Percentiles rank a stretch among this genome's conserved stretches.
These are phyloP conservation scores for Hibiscus syriacus DNA, from an alignment of 345 rosid species.

Conservation along the genomic window DNA sequence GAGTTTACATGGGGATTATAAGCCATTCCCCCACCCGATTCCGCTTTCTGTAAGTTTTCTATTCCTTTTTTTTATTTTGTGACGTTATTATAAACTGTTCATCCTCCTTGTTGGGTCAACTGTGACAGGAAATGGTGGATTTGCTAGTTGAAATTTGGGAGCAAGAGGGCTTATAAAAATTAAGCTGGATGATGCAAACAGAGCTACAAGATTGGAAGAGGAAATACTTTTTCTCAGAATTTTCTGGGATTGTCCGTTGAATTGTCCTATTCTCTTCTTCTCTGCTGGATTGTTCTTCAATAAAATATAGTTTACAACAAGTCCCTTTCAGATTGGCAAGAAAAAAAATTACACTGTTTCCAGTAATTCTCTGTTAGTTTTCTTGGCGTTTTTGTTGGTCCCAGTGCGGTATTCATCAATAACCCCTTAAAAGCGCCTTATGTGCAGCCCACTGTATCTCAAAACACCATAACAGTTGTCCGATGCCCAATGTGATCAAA, in stretches of 20 bases:
- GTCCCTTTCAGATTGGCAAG: neutral
- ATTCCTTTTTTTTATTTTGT: neutral
- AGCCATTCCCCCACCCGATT: conserved; percentile 46
- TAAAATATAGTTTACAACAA: neutral
- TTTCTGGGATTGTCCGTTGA: neutral
- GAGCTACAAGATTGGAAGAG: neutral
- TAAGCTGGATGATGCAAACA: conserved; percentile 15
- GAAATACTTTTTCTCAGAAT: neutral
- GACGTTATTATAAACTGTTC: neutral
- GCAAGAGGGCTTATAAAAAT: conserved; percentile 45
- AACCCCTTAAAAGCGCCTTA: no score
- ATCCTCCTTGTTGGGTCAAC: neutral
- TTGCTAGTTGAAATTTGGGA: conserved; percentile 59
- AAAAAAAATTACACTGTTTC: no score
- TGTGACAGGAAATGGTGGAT: conserved; percentile 61
- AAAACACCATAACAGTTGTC: no score
- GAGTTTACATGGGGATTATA: conserved; percentile 44
- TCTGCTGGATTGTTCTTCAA: neutral
- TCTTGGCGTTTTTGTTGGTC: no score
- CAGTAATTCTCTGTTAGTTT: no score
- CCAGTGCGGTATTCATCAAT: no score
- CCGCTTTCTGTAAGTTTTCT: conserved; percentile 59
- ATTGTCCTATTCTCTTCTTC: neutral
- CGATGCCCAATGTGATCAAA: no score
- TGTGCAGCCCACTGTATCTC: no score